phyloP scores from a whole-genome alignment of 352 stramenopile genomes.

The Thalassiosira mediterranea region DNA sequence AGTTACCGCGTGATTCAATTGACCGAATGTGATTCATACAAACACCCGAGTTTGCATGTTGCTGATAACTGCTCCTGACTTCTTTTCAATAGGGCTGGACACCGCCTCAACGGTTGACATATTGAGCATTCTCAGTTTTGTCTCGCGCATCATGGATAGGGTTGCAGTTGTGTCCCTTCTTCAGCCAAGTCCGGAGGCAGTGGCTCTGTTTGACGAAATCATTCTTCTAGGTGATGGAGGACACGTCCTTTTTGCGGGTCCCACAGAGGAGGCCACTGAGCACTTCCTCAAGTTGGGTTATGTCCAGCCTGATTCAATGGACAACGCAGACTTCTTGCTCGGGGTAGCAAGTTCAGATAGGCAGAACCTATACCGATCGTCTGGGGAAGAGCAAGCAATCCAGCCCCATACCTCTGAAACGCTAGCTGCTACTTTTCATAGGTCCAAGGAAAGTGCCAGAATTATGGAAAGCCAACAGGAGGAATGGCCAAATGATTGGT shows the following conservation, averaged over 20 bases:
- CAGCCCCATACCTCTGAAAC: slow-evolving; percentile 40
- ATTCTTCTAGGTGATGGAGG: slow-evolving; percentile 89
- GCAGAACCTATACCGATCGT: too few relatives aligned
- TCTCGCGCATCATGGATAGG: slow-evolving; percentile 12
- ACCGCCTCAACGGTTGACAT: slow-evolving; percentile 91
- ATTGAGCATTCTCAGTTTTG: slow-evolving; percentile 69
- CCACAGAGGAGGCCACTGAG: slow-evolving; percentile 68
- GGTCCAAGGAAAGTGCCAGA: slow-evolving; percentile 31
- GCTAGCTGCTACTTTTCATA: slow-evolving; percentile 53
- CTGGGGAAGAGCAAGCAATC: too few relatives aligned
- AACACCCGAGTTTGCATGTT: too few relatives aligned
- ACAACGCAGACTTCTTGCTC: slow-evolving; percentile 90
- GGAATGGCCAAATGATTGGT: slow-evolving; percentile 48
- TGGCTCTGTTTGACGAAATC: slow-evolving; percentile 94
- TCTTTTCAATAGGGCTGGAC: slow-evolving; percentile 94
- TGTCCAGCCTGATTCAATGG: slow-evolving; percentile 65
- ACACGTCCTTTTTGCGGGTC: slow-evolving; percentile 92
- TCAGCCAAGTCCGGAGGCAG: slow-evolving; percentile 90
- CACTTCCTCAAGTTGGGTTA: slow-evolving; percentile 79
- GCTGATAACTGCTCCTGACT: too few relatives aligned
- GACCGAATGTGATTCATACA: too few relatives aligned
- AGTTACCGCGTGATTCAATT: slow-evolving; percentile 21
- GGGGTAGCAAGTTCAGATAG: slow-evolving; percentile 80
- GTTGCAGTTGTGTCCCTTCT: slow-evolving; percentile 60
- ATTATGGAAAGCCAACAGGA: slow-evolving; percentile 57